phyloP scores from a whole-genome alignment of 495 filamentous ascomycete species.

The Beverwykella pulmonaria region DNA sequence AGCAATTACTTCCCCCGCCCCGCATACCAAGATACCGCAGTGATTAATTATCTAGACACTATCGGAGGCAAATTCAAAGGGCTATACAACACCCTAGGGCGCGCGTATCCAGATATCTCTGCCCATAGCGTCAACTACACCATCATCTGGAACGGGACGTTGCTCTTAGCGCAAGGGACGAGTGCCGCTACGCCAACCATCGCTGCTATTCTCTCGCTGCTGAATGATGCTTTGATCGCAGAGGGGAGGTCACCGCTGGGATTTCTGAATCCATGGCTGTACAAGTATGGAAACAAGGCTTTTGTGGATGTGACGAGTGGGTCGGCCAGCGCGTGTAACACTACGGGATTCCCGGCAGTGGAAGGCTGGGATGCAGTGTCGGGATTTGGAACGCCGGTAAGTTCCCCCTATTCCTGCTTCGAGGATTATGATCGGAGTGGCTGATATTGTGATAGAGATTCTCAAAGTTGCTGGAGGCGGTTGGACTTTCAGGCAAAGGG shows the following conservation, averaged over 20 bases:
- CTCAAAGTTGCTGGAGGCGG: conserved; percentile 6
- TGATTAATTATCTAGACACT: conserved; percentile 34
- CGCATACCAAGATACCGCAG: conserved; percentile 36
- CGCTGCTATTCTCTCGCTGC: conserved; percentile 39
- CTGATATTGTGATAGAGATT: conserved; percentile 1
- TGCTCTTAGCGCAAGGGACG: conserved; percentile 36
- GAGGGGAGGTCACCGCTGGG: conserved; percentile 36
- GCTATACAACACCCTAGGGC: conserved; percentile 42
- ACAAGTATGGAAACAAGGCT: conserved; percentile 35
- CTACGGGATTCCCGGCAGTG: conserved; percentile 36
- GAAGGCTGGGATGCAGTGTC: conserved; percentile 43
- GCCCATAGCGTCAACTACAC: conserved; percentile 38
- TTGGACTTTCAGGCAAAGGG: neutral
- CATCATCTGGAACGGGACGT: conserved; percentile 32
- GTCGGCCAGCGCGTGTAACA: conserved; percentile 37
- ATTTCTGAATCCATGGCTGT: conserved; percentile 47
- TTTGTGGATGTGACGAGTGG: conserved; percentile 42
- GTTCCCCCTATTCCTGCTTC: neutral
- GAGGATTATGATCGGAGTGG: too few species aligned
- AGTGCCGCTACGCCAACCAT: conserved; percentile 39
- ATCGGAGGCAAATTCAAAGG: conserved; percentile 30
- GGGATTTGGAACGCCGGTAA: conserved; percentile 36
- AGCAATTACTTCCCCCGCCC: conserved; percentile 43
- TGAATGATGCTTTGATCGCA: conserved; percentile 43
- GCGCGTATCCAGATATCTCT: conserved; percentile 43